Base-by-base conservation (phyloP, 2,329 filamentous ascomycete species). In the Bimuria novae-zelandiae region DNA sequence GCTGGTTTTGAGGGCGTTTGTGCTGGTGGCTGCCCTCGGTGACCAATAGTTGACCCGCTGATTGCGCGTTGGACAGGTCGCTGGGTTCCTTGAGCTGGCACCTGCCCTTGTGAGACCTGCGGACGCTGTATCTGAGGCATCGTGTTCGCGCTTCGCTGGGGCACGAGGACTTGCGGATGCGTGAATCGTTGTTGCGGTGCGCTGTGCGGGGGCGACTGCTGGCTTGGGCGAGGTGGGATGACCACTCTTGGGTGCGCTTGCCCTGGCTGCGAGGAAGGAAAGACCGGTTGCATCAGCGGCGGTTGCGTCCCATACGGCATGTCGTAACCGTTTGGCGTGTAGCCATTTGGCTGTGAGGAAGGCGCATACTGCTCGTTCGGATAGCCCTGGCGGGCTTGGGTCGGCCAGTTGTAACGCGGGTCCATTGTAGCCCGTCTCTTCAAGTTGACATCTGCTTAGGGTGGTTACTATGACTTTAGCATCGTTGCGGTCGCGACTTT, bases 1-100 rank as follows among this genome's bases (percentile, higher is more conserved):
- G 68, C 62, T 16, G 75, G 70, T 39, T 76, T 77, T 40, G 71
- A 61, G 21, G 73, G 61, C n/a, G 69, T 68, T 46, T 63, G 61
- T 27, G 57, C 14, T 30, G 48, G 19, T 51, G 45, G 56, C 17
- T 61, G 59, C 21, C 54, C 60, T 22, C 56, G 58, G 12, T 61
- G 49, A 33, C 65, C 63, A 10, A 54, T 23, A 1, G 56, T 43
- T n/a, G 52, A 59, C 2, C 27, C 54, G 29, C 53, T 63, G 50
- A 54, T 60, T 33, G 57, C 37, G 10, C 61, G 57, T 53, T 68
- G 67, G 11, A 33, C 49, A 19, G 41, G 37, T 47, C 49, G 41
- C 33, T 58, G 61, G 5, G 59, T 57, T 7, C 49, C 44, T 22
- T 57, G 59, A 7, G 60, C 57, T 7, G 65, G 65, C 21, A 66